phyloP scores from a whole-genome alignment of 768 basidiomycete species.

The Auriscalpium orientale region DNA sequence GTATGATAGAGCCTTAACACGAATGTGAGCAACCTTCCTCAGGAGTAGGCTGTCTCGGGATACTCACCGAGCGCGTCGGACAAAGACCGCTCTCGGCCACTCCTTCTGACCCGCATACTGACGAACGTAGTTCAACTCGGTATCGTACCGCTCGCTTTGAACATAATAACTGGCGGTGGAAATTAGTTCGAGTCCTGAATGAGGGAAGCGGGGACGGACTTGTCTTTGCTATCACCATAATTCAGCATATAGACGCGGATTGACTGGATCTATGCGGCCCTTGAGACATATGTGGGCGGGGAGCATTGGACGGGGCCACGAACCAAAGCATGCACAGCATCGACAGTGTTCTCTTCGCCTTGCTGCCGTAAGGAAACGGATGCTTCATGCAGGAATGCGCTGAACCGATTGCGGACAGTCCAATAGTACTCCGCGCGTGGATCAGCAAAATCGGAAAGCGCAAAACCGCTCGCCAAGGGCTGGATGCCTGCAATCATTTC shows the following conservation, averaged over 20 bases:
- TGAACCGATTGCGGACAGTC: slow-evolving; percentile 52
- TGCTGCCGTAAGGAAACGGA: slow-evolving; percentile 61
- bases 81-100: slow-evolving; percentile 68
- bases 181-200: not conserved
- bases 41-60: not conserved
- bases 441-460: slow-evolving; percentile 58
- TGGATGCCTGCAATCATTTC: slow-evolving; percentile 69
- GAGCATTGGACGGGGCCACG: not conserved
- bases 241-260: slow-evolving; percentile 68
- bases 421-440: slow-evolving; percentile 40
- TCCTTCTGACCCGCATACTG: slow-evolving; percentile 64
- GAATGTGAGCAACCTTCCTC: not conserved
- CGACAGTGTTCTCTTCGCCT: slow-evolving; percentile 76
- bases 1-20: slow-evolving; percentile 55
- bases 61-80: slow-evolving; percentile 56
- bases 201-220: slow-evolving; percentile 25
- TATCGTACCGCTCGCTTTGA: slow-evolving; percentile 48
- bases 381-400: slow-evolving; percentile 61
- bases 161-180: slow-evolving; percentile 42
- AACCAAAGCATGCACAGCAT: slow-evolving; percentile 70
- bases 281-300: too few species aligned
- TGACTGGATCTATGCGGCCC: slow-evolving; percentile 43
- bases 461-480: slow-evolving; percentile 58
- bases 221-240: slow-evolving; percentile 66
- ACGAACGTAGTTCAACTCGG: slow-evolving; percentile 60